Percentiles rank a stretch among this genome's conserved stretches.
Conservation (phyloP, 83 land plant species). For the Diphasiastrum complanatum region DNA sequence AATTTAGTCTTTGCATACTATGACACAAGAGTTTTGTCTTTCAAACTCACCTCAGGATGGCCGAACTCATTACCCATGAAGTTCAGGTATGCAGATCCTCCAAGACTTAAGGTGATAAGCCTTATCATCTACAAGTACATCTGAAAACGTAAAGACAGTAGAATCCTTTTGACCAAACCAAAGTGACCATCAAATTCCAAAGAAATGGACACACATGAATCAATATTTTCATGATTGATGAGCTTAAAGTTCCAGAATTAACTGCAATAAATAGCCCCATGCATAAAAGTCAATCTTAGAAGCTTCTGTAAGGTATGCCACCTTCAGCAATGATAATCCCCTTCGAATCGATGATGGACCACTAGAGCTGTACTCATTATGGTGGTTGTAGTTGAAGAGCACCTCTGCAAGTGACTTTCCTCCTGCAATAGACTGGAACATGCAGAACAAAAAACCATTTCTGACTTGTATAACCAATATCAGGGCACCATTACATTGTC, state of each 20-base stretch:
- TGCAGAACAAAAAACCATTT: background rate
- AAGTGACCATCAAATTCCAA: no score
- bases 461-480: background rate
- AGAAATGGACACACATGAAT: no score
- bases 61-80: slow-evolving; percentile 99
- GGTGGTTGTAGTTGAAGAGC: slow-evolving; percentile 19
- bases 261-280: background rate
- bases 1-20: no score
- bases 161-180: no score
- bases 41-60: slow-evolving; percentile 68
- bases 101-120: slow-evolving; percentile 58
- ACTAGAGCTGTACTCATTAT: slow-evolving; percentile 15
- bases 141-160: background rate
- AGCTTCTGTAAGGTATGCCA: slow-evolving; percentile 21
- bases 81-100: slow-evolving; percentile 82
- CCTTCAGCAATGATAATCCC: slow-evolving; percentile 52
- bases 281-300: background rate
- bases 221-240: no score
- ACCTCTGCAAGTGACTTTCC: slow-evolving; percentile 77
- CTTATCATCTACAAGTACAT: slow-evolving; percentile 89
- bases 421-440: slow-evolving; percentile 72
- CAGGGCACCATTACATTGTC: background rate
- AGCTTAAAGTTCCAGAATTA: no score
- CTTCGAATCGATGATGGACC: slow-evolving; percentile 28
- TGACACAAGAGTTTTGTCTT: background rate